A percentile compares a stretch with the other conserved stretches of the same genome.
Evolutionary conservation across 1,139 yeast species (phyloP).

Genomic region (Wickerhamomyces sp.): DNA sequence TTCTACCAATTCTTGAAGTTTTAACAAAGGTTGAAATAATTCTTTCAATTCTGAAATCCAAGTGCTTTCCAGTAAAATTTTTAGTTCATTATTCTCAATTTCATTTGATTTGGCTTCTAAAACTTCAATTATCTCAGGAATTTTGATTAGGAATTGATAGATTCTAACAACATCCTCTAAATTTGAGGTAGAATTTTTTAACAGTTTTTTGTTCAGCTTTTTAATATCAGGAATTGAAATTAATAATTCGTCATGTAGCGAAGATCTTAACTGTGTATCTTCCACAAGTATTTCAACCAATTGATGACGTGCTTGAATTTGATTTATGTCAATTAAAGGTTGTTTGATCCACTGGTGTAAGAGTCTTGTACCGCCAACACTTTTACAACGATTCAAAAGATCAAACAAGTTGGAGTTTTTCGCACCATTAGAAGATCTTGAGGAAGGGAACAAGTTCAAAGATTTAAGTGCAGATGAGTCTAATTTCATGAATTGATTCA

Average conservation of each 20-base stretch:
- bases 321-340: constrained; percentile 64
- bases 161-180: constrained; percentile 90
- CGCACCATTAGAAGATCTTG: constrained; percentile 36
- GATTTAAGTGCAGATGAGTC: constrained; percentile 91
- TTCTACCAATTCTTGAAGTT: constrained; percentile 82
- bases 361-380: constrained; percentile 79
- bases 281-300: constrained; percentile 71
- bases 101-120: constrained; percentile 35
- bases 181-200: constrained; percentile 39
- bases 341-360: constrained; percentile 94
- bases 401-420: constrained; percentile 72
- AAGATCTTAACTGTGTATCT: constrained; percentile 62
- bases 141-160: constrained; percentile 67
- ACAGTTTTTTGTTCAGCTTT: constrained; percentile 64
- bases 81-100: constrained; percentile 25
- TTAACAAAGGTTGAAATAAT: constrained; percentile 48
- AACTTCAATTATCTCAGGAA: constrained; percentile 63
- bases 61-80: constrained; percentile 37
- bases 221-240: constrained; percentile 78
- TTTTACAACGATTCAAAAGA: constrained; percentile 79
- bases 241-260: constrained; percentile 63
- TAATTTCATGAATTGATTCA: constrained; percentile 76
- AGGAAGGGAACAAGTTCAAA: constrained; percentile 72
- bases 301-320: constrained; percentile 63
- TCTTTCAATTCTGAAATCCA: constrained; percentile 60